A percentile compares a stretch with the other conserved stretches of the same genome.
These are phyloP conservation scores for Epithele typhae DNA, from an alignment of 768 basidiomycete genomes.

Conservation along the genomic window DNA sequence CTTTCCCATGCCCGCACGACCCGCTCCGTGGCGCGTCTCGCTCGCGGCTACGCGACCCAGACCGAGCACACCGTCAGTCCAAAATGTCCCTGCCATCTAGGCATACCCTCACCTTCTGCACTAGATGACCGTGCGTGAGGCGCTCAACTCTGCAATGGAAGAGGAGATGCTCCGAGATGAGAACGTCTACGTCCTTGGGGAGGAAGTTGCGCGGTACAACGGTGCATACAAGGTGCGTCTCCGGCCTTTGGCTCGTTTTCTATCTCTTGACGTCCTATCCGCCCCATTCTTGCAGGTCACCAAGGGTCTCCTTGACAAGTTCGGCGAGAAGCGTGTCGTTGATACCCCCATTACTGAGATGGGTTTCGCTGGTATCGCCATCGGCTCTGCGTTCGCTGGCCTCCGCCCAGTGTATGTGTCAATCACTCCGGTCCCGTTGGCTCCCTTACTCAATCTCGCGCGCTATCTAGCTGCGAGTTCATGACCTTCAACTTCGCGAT, in stretches of 20 bases:
- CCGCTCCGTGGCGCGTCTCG: constrained; percentile 40
- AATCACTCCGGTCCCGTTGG: neutral
- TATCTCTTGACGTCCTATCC: too few species aligned
- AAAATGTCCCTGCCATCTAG: neutral
- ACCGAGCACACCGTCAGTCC: constrained; percentile 44
- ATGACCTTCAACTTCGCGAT: constrained; percentile 99
- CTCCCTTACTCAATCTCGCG: neutral
- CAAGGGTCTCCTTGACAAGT: constrained; percentile 98
- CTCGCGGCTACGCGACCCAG: constrained; percentile 64
- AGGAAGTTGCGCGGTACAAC: constrained; percentile 98
- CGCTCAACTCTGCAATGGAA: constrained; percentile 96
- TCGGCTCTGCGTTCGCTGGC: constrained; percentile 92
- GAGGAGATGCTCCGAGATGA: constrained; percentile 98
- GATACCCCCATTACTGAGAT: constrained; percentile 98
- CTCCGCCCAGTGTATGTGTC: constrained; percentile 79
- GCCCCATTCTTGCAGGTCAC: constrained; percentile 62
- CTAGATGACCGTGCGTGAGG: constrained; percentile 97
- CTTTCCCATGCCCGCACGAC: constrained; percentile 30
- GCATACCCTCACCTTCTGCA: constrained; percentile 14
- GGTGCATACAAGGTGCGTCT: constrained; percentile 85
- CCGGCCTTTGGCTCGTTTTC: too few species aligned
- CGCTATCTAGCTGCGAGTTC: constrained; percentile 80
- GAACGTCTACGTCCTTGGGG: constrained; percentile 91
- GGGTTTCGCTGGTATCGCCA: constrained; percentile 96
- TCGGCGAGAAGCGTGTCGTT: constrained; percentile 96